These are phyloP conservation scores for Globisporangium takayamanum DNA, from an alignment of 352 stramenopile genomes.

Conservation along the genomic window DNA sequence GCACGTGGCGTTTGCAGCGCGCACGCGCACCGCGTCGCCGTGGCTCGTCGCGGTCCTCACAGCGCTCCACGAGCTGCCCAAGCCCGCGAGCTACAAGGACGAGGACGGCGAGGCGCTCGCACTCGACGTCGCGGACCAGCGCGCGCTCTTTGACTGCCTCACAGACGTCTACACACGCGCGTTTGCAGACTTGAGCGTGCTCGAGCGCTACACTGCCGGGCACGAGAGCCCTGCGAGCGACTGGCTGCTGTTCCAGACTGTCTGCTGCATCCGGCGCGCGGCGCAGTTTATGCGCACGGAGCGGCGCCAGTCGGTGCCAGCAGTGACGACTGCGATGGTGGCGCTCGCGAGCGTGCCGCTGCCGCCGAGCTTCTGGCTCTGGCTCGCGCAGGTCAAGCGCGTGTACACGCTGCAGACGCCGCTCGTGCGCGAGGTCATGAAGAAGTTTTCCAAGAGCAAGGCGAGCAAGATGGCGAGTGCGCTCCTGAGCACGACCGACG, in stretches of 20 bases:
- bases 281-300: slow-evolving; percentile 52
- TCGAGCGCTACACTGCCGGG: neutral
- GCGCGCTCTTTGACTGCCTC: slow-evolving; percentile 37
- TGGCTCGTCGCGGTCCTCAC: slow-evolving; percentile 44
- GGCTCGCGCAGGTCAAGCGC: slow-evolving; percentile 41
- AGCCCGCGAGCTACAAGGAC: slow-evolving; percentile 28
- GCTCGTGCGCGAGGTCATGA: slow-evolving; percentile 18
- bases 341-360: slow-evolving; percentile 38
- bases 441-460: slow-evolving; percentile 28
- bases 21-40: slow-evolving; percentile 20
- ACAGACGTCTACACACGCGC: slow-evolving; percentile 44
- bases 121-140: slow-evolving; percentile 22
- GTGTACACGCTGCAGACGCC: slow-evolving; percentile 13
- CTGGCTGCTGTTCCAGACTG: slow-evolving; percentile 17
- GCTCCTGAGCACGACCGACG: slow-evolving; percentile 36
- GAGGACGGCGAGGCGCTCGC: slow-evolving; percentile 37
- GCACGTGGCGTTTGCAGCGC: slow-evolving; percentile 33
- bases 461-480: slow-evolving; percentile 32
- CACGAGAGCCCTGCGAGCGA: slow-evolving; percentile 17
- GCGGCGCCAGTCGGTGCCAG: slow-evolving; percentile 28
- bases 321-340: slow-evolving; percentile 37
- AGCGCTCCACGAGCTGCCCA: slow-evolving; percentile 32
- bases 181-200: slow-evolving; percentile 21
- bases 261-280: slow-evolving; percentile 48
- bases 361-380: slow-evolving; percentile 36